phyloP scores from a whole-genome alignment of 441 rosid species.

The Euphorbia neoarborescens region DNA sequence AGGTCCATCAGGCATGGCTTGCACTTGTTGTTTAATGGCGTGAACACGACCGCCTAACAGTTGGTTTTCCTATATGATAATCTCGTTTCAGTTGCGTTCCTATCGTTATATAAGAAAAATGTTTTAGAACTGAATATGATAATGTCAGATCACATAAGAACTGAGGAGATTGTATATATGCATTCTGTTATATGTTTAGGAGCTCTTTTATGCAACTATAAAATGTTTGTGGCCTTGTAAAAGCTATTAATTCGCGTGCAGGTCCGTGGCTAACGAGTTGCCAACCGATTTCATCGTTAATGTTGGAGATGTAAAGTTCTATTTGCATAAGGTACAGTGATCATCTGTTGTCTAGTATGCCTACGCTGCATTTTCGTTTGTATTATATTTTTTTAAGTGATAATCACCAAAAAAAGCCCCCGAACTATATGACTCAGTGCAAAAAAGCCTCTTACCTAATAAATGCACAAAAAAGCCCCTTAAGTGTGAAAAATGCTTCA shows the following conservation, averaged over 20 bases:
- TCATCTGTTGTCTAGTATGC: neutral
- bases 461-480: too few species aligned
- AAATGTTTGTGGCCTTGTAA: neutral
- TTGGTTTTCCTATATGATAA: neutral
- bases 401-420: too few species aligned
- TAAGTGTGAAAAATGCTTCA: too few species aligned
- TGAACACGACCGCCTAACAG: neutral
- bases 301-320: constrained; percentile 53
- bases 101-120: neutral
- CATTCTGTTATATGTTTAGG: neutral
- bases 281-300: constrained; percentile 51
- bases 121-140: neutral
- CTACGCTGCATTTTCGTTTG: too few species aligned
- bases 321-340: constrained; percentile 62
- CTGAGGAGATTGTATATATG: too few species aligned
- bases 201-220: neutral
- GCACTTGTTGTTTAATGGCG: neutral
- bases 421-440: too few species aligned
- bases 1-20: too few species aligned
- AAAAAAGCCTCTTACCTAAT: too few species aligned
- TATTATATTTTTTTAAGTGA: neutral
- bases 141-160: neutral
- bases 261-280: constrained; percentile 63
- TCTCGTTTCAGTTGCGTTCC: neutral
- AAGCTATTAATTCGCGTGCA: constrained; percentile 20